Percentiles rank a stretch among this genome's conserved stretches.
Evolutionary conservation across 164 flowering plant species (phyloP).

Genomic region (Berberis thunbergii): DNA sequence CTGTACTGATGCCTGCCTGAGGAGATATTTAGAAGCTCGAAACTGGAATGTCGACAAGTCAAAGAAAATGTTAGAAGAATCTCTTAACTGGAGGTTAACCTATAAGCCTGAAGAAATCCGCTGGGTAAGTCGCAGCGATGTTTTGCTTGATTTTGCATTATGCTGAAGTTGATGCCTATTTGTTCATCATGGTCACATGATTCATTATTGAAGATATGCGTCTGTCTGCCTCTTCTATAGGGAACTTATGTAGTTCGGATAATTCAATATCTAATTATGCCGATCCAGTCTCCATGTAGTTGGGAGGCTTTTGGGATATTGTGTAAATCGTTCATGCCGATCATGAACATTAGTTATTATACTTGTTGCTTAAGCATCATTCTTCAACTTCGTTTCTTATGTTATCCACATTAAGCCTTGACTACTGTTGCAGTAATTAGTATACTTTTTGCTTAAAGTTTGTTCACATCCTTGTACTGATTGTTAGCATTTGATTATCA

Average conservation of each 20-base stretch:
- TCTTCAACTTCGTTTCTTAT: not conserved
- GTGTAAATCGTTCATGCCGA: too few species aligned
- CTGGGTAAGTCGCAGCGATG: constrained; percentile 49
- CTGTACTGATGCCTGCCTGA: constrained; percentile 76
- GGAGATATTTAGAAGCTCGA: constrained; percentile 84
- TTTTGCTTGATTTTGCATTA: too few species aligned
- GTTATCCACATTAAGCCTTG: not conserved
- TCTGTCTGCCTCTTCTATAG: not conserved
- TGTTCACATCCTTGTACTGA: not conserved
- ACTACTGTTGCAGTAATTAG: too few species aligned
- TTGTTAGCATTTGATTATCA: constrained; percentile 13
- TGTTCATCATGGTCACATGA: too few species aligned
- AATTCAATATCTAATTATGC: not conserved
- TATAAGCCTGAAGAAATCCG: constrained; percentile 89
- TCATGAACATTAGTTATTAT: too few species aligned
- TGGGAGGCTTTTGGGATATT: too few species aligned
- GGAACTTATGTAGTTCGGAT: not conserved
- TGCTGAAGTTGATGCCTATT: too few species aligned
- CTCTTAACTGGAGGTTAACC: constrained; percentile 74
- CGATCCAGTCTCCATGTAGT: too few species aligned
- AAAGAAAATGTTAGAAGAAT: constrained; percentile 88
- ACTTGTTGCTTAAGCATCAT: too few species aligned
- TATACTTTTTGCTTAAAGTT: not conserved
- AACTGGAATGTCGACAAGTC: constrained; percentile 86
- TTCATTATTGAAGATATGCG: too few species aligned